phyloP scores from a whole-genome alignment of 176 grass and related monocot genomes.

The Triticum dicoccoides region DNA sequence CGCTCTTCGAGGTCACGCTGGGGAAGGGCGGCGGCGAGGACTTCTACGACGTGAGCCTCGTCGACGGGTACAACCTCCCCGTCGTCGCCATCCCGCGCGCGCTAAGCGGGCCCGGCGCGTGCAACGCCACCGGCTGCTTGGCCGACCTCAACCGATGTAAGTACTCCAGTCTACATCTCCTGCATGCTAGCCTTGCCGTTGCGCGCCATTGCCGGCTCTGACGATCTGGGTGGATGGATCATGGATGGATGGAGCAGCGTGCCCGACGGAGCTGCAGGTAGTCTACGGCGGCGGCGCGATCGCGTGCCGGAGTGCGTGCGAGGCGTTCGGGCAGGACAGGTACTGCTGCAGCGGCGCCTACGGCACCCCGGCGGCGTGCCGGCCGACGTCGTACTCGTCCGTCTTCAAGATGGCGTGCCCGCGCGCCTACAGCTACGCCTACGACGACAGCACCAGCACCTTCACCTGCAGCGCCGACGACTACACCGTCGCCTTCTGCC shows the following conservation, averaged over 20 bases:
- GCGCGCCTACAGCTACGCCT: constrained; percentile 92
- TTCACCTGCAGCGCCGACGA: constrained; percentile 82
- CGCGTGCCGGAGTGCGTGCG: constrained; percentile 82
- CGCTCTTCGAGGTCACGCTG: constrained; percentile 86
- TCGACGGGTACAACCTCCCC: constrained; percentile 71
- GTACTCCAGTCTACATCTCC: neutral
- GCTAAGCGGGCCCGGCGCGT: constrained; percentile 34
- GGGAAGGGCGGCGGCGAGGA: constrained; percentile 41
- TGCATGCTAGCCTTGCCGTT: too few species aligned
- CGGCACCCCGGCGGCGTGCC: constrained; percentile 56
- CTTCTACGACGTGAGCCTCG: constrained; percentile 95
- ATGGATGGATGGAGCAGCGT: constrained; percentile 13
- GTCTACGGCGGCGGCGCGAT: constrained; percentile 57
- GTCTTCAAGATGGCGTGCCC: constrained; percentile 96
- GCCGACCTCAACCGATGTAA: constrained; percentile 84
- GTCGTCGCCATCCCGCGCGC: constrained; percentile 57
- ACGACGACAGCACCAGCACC: constrained; percentile 82
- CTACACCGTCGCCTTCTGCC: constrained; percentile 85
- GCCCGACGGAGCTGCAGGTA: constrained; percentile 68
- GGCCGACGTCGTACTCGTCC: constrained; percentile 61
- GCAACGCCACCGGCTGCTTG: constrained; percentile 79
- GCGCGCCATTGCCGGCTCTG: neutral
- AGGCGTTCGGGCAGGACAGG: constrained; percentile 71
- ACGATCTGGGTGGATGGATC: neutral
- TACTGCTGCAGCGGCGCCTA: constrained; percentile 90